Percentiles rank a stretch among this genome's conserved stretches.
Evolutionary conservation across 2,329 filamentous ascomycete genomes (phyloP).

Genomic region (Oidium heveae): DNA sequence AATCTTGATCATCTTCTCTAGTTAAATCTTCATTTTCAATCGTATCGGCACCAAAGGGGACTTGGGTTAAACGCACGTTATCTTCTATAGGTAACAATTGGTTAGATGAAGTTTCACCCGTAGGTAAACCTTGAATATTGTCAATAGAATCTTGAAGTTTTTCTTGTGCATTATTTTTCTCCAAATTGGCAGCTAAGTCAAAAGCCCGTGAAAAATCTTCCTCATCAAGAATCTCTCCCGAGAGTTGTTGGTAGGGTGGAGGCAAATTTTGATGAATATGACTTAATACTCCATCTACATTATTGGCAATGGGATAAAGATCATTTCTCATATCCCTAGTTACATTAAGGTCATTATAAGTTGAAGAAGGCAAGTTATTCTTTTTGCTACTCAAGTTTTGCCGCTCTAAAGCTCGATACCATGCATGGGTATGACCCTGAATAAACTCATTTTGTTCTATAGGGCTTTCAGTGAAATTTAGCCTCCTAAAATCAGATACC

Average conservation of each 20-base stretch:
- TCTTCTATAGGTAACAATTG: neutral
- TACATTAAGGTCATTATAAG: too few species aligned
- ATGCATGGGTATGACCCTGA: slow-evolving; percentile 21
- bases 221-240: slow-evolving; percentile 22
- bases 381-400: too few species aligned
- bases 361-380: too few species aligned
- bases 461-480: slow-evolving; percentile 15
- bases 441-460: slow-evolving; percentile 8
- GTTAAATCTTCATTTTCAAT: slow-evolving; percentile 13
- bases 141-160: slow-evolving; percentile 1
- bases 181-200: slow-evolving; percentile 13
- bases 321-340: too few species aligned
- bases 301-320: neutral
- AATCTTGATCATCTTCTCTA: slow-evolving; percentile 21
- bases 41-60: slow-evolving; percentile 14
- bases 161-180: slow-evolving; percentile 1
- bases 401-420: too few species aligned
- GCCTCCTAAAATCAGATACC: slow-evolving; percentile 21
- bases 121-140: slow-evolving; percentile 5
- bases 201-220: slow-evolving; percentile 30
- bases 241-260: slow-evolving; percentile 12
- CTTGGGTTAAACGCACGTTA: slow-evolving; percentile 2
- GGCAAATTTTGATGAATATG: slow-evolving; percentile 2
- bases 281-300: slow-evolving; percentile 4
- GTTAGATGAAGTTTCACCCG: slow-evolving; percentile 7